A percentile compares a stretch with the other conserved stretches of the same genome.
Evolutionary conservation across 1,284 basidiomycete species (phyloP).

Genomic region (Tetrapyrgos nigripes): DNA sequence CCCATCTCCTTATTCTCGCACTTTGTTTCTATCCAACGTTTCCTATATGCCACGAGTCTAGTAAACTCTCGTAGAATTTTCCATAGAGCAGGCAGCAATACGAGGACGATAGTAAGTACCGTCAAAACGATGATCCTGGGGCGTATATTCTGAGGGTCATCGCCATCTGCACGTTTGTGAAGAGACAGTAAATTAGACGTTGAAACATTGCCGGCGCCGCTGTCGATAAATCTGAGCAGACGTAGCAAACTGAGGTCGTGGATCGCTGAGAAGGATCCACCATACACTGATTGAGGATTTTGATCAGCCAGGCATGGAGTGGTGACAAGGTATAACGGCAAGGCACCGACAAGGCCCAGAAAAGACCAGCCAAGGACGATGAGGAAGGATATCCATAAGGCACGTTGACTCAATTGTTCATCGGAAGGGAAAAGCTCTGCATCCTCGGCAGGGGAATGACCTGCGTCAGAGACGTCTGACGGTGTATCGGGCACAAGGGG

Average conservation of each 20-base stretch:
- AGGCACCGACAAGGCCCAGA: conserved; percentile 66
- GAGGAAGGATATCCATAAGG: conserved; percentile 67
- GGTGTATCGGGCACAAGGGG: conserved; percentile 69
- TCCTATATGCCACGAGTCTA: conserved; percentile 57
- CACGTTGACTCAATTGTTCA: conserved; percentile 71
- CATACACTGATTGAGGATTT: conserved; percentile 49
- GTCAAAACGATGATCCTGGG: conserved; percentile 72
- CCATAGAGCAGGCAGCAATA: conserved; percentile 67
- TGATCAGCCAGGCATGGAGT: conserved; percentile 71
- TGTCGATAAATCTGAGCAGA: conserved; percentile 67
- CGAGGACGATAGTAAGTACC: conserved; percentile 62
- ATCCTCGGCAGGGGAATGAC: conserved; percentile 53
- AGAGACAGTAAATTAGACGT: conserved; percentile 35
- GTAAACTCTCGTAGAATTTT: conserved; percentile 73
- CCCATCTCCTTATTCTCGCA: conserved; percentile 77
- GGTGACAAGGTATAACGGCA: conserved; percentile 74
- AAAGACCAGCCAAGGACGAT: conserved; percentile 71
- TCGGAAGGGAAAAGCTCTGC: conserved; percentile 72
- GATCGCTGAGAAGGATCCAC: conserved; percentile 69
- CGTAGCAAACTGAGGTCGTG: conserved; percentile 79
- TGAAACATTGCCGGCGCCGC: conserved; percentile 41
- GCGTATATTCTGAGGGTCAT: conserved; percentile 54
- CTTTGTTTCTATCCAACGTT: conserved; percentile 64
- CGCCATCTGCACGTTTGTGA: conserved; percentile 39
- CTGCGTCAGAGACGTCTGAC: conserved; percentile 58